phyloP scores from a whole-genome alignment of 2,329 filamentous ascomycete species.

The Microsporum canis region DNA sequence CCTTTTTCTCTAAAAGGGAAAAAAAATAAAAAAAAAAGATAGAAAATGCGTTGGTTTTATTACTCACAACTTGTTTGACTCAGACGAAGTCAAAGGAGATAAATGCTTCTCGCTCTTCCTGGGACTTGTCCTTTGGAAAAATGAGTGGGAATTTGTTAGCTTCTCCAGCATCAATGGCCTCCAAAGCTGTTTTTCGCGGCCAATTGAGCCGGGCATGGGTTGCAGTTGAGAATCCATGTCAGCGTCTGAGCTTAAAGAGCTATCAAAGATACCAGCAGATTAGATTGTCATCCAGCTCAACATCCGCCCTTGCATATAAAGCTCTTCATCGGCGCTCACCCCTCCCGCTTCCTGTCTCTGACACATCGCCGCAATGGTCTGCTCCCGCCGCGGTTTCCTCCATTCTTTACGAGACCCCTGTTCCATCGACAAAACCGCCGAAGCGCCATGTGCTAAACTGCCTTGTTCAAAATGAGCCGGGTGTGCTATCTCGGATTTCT shows the following conservation, averaged over 20 bases:
- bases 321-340: conserved; percentile 82
- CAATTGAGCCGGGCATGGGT: not conserved
- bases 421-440: conserved; percentile 67
- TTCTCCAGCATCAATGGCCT: not conserved
- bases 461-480: conserved; percentile 96
- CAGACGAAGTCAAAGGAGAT: not conserved
- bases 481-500: conserved; percentile 89
- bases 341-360: conserved; percentile 66
- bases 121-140: not conserved
- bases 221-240: not conserved
- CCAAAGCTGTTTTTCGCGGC: not conserved
- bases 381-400: conserved; percentile 92
- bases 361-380: conserved; percentile 67
- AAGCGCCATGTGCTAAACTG: conserved; percentile 97
- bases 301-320: conserved; percentile 93
- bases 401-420: conserved; percentile 96
- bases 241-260: conserved; percentile 2
- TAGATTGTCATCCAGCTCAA: conserved; percentile 45
- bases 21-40: not conserved
- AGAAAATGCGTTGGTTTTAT: not conserved
- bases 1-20: not conserved
- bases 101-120: not conserved
- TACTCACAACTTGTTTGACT: not conserved
- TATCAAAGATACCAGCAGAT: conserved; percentile 1
- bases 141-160: not conserved